Base-by-base conservation (phyloP, 2,329 filamentous ascomycete genomes). In the Zymoseptoria passerinii region DNA sequence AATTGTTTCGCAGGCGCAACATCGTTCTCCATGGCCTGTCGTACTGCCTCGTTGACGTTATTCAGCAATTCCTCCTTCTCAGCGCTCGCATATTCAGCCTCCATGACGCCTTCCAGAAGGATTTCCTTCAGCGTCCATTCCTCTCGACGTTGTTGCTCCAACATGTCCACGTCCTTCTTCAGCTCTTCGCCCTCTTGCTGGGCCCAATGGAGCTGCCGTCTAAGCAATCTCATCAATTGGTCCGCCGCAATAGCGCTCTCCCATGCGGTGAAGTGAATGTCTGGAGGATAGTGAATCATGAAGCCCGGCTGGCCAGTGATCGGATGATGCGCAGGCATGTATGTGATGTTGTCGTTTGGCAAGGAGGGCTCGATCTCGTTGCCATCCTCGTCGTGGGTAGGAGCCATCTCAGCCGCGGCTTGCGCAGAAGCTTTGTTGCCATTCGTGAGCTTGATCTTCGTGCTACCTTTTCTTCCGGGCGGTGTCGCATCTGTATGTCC, bases 41-140 rank as follows among this genome's bases (percentile, higher is more conserved):
- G 62, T 4, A 73, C 66, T 3, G 70, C 66, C 6, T 70, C 68
- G 18, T 68, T 63, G 18, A 73, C 63, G 7, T 70, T 70, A n/a
- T 65, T 55, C 9, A 77, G 70, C 2, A 70, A 35, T 13, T 73
- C 70, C 23, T 68, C 69, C 27, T 70, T 65, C 48, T 70, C 60
- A 8, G 64, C 67, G 28, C 60, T 57, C 65, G 85, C 82, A 75
- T 86, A 85, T 70, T 86, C 83, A 35, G 83, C 78, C 71, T 92
- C 89, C 65, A 90, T 80, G 29, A 87, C 80, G 68, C 90, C 89
- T 58, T 89, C 83, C n/a, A 94, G 73, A 18, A 92, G 73, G 28
- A 89, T 80, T 73, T 94, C 89, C 73, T 92, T 92, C 73, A 89
- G 84, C 13, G 84, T 76, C 89, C 89, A 94, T 70, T 90, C 88